phyloP scores from a whole-genome alignment of 495 filamentous ascomycete genomes.

The Penicillium taxi region DNA sequence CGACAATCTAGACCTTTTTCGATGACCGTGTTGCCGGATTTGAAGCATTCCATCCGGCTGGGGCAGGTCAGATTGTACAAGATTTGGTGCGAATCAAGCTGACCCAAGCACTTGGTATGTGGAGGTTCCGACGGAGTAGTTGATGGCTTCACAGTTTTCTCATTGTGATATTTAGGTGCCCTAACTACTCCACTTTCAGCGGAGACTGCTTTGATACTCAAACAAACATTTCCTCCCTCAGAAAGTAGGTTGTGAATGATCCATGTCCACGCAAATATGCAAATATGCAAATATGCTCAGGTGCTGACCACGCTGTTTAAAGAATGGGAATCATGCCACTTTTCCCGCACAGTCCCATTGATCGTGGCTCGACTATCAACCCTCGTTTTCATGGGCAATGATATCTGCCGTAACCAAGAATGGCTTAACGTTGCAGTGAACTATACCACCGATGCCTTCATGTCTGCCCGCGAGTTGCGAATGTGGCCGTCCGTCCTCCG shows the following conservation, averaged over 20 bases:
- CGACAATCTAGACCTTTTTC: slow-evolving; percentile 32
- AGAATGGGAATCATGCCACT: slow-evolving; percentile 26
- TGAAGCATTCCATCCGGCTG: slow-evolving; percentile 31
- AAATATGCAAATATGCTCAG: neutral
- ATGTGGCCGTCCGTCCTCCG: slow-evolving; percentile 31
- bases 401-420: slow-evolving; percentile 44
- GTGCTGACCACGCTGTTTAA: neutral
- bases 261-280: too few species aligned
- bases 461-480: slow-evolving; percentile 23
- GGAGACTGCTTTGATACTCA: slow-evolving; percentile 31
- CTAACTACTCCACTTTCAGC: slow-evolving; percentile 34
- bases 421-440: slow-evolving; percentile 51
- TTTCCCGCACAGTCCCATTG: slow-evolving; percentile 23
- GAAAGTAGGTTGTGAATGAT: slow-evolving; percentile 25
- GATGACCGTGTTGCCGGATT: slow-evolving; percentile 37
- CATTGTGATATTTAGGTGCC: slow-evolving; percentile 25
- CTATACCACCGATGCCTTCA: slow-evolving; percentile 48
- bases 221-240: slow-evolving; percentile 31
- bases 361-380: slow-evolving; percentile 51
- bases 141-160: slow-evolving; percentile 1
- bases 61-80: slow-evolving; percentile 20
- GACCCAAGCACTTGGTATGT: slow-evolving; percentile 39
- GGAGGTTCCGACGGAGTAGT: neutral
- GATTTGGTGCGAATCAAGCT: slow-evolving; percentile 38
- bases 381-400: slow-evolving; percentile 49